Percentiles rank a stretch among this genome's conserved stretches.
Conservation (phyloP, 805 yeast species). For the Sugiyamaella qingdaonensis region DNA sequence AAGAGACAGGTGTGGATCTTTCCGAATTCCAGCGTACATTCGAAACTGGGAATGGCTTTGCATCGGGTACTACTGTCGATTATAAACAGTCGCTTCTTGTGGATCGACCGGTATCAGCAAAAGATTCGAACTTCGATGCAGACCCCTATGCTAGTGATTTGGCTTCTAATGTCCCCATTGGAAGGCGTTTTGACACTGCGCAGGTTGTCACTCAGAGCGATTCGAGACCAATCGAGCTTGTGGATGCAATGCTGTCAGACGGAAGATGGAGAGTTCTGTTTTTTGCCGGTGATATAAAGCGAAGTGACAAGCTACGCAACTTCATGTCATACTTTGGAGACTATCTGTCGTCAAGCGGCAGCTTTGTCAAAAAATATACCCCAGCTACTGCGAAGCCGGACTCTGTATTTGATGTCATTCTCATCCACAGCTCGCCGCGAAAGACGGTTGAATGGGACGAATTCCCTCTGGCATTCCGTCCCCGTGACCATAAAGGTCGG, state of each 20-base stretch:
- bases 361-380: constrained; percentile 25
- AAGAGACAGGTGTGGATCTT: constrained; percentile 28
- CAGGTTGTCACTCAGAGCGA: constrained; percentile 28
- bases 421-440: constrained; percentile 27
- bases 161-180: constrained; percentile 29
- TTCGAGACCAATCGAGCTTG: constrained; percentile 27
- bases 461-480: constrained; percentile 30
- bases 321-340: constrained; percentile 24
- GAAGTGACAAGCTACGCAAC: not conserved
- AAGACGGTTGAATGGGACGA: constrained; percentile 26
- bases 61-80: constrained; percentile 33
- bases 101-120: constrained; percentile 5
- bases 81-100: constrained; percentile 26
- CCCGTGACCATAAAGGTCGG: constrained; percentile 24
- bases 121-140: not conserved
- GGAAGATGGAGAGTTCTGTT: constrained; percentile 33
- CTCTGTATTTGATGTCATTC: constrained; percentile 30
- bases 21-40: constrained; percentile 32
- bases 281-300: constrained; percentile 29
- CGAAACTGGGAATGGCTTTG: constrained; percentile 30
- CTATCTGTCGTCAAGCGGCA: constrained; percentile 19
- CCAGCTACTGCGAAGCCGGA: constrained; percentile 28
- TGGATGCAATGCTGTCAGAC: constrained; percentile 29
- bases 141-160: constrained; percentile 4
- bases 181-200: constrained; percentile 29